Conservation (phyloP, 2,329 filamentous ascomycete species). For the Bimuria novae-zelandiae region DNA sequence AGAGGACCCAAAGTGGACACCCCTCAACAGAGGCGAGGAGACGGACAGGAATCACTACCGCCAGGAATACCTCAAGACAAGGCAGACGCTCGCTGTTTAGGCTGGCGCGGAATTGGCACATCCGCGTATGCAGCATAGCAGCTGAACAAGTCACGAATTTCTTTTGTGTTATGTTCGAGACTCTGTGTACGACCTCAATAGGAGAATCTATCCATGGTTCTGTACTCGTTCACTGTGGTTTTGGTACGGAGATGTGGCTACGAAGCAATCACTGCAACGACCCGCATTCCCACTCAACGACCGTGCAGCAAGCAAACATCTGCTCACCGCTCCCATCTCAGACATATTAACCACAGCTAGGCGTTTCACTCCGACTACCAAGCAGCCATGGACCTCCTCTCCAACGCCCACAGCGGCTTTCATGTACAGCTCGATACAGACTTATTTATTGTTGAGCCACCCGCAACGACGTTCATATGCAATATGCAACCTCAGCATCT, state of each 20-base stretch:
- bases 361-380: not conserved
- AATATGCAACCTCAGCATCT: not conserved
- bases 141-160: not conserved
- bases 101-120: not conserved
- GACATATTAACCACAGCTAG: not conserved
- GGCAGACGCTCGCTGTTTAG: slow-evolving; percentile 20
- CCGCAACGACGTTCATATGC: not conserved
- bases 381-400: not conserved
- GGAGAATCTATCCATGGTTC: not conserved
- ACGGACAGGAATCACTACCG: slow-evolving; percentile 80
- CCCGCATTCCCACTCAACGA: not conserved
- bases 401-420: not conserved
- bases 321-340: not conserved
- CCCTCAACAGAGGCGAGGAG: slow-evolving; percentile 77
- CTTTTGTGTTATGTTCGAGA: not conserved
- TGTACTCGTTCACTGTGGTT: not conserved
- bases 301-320: not conserved
- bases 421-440: not conserved
- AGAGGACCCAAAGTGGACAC: slow-evolving; percentile 98
- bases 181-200: not conserved
- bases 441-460: not conserved
- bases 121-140: not conserved
- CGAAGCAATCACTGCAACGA: not conserved
- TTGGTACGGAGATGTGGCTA: not conserved
- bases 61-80: slow-evolving; percentile 69